These are phyloP conservation scores for Pythium dissimile DNA, from an alignment of 352 stramenopile genomes.

Conservation along the genomic window DNA sequence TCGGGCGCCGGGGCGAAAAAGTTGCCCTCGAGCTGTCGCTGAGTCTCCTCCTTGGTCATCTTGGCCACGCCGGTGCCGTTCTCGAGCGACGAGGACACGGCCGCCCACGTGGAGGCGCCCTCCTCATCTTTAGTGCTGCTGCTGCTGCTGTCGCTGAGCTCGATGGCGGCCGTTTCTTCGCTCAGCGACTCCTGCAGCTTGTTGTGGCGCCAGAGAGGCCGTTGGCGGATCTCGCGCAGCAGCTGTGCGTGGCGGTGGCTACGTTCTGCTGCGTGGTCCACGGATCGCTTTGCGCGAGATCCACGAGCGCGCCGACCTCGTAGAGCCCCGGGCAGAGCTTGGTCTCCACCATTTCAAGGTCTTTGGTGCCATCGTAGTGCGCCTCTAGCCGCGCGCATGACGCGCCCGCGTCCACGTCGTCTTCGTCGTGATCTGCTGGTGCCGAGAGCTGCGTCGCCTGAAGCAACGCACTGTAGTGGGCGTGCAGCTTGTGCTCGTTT, in stretches of 20 bases:
- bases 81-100: background rate
- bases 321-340: constrained; percentile 9
- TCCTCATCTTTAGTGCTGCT: background rate
- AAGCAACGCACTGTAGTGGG: constrained; percentile 7
- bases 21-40: constrained; percentile 33
- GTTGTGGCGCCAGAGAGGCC: constrained; percentile 18
- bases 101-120: constrained; percentile 2
- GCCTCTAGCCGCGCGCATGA: background rate
- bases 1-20: constrained; percentile 31
- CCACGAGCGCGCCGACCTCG: constrained; percentile 9
- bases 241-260: background rate
- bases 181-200: constrained; percentile 12
- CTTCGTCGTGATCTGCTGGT: background rate
- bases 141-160: background rate
- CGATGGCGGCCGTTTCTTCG: constrained; percentile 19
- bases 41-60: constrained; percentile 35
- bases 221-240: constrained; percentile 8
- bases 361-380: constrained; percentile 15
- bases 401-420: background rate
- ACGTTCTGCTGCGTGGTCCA: constrained; percentile 12
- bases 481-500: constrained; percentile 10
- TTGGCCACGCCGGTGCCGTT: constrained; percentile 21
- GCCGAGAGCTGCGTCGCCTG: background rate
- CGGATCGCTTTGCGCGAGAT: constrained; percentile 11
- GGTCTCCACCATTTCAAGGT: constrained; percentile 13